Evolutionary conservation across 2,329 filamentous ascomycete species (phyloP), one percentile per base, ranked within the genome.

Genomic region (Claviceps pazoutovae): DNA sequence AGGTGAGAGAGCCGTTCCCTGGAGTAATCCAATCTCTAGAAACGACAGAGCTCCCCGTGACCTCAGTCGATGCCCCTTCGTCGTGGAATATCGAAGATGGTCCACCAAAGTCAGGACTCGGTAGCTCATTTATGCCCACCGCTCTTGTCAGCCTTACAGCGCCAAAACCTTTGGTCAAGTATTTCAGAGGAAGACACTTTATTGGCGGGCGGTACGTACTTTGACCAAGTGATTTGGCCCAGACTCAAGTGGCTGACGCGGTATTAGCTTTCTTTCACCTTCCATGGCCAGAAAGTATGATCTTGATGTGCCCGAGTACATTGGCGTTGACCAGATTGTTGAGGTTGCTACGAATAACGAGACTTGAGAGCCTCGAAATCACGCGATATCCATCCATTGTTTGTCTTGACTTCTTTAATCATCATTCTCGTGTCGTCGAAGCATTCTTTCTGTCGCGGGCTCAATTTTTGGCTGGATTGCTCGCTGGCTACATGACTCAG

Each of bases 41-140:
- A 58, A 75, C 82, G 43, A 84, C 86, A 5, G 76, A 76, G 26
- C 62, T 93, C 7, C 86, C 89, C 0, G 85, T 97, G 0, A 83
- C 93, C 2, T 86, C 88, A 2, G 87, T 98, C 21, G 93, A 98
- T 69, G 89, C 88, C 6, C 93, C 93, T 1, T 95, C 88, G 36
- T 93, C 87, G 1, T 98, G 93, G 93, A 82, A 93, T 66, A 94
- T 98, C 52, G 87, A 95, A 62, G 73, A 74, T 11, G 93, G 93
- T 0, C 91, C 91, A 8, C 89, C 90, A 11, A 70, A 74, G 50
- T 79, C 82, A 1, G 91, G 88, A 0, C 76, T 87, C 0, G 91
- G 89, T 1, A 84, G 83, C 60, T 80, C 75, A 4, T 97, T 95
- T 62, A 82, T 86, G 71, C 93, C 93, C 57, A 73, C 76, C 37